Percentiles rank a stretch among this genome's conserved stretches.
Conservation (phyloP, 2,329 filamentous ascomycete species). For the Xylariaceae sp. region DNA sequence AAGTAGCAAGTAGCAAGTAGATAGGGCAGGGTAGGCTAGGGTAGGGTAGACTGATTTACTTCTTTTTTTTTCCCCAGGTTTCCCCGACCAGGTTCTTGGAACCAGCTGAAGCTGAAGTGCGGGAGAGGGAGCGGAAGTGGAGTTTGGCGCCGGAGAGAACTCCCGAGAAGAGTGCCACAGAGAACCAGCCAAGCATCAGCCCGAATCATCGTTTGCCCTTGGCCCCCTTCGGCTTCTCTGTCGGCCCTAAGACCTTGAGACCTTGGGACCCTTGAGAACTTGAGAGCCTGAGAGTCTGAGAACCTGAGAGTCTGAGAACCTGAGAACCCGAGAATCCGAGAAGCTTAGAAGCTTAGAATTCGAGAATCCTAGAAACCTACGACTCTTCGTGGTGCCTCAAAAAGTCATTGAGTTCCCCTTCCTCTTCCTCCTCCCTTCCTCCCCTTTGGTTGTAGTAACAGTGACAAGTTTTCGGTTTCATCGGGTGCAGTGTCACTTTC, state of each 20-base stretch:
- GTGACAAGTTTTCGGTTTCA: no score
- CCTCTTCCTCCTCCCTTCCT: no score
- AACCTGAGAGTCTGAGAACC: no score
- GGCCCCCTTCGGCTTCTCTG: conserved; percentile 9
- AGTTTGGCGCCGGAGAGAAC: conserved; percentile 17
- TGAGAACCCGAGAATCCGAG: no score
- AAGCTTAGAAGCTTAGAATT: no score
- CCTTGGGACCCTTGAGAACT: conserved; percentile 1
- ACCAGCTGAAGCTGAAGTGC: conserved; percentile 18
- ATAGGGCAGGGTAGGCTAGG: no score
- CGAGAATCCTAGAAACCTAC: no score
- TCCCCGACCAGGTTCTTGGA: conserved; percentile 16
- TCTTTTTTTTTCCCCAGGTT: conserved; percentile 7
- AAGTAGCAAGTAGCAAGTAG: not conserved
- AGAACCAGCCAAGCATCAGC: conserved; percentile 11
- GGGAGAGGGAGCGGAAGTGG: conserved; percentile 17
- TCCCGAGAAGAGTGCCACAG: conserved; percentile 9
- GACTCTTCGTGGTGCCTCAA: conserved; percentile 4
- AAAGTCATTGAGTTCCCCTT: conserved; percentile 5
- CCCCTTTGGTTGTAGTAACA: no score
- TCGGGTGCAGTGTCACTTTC: no score
- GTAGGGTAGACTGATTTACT: no score
- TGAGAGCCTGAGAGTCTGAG: no score
- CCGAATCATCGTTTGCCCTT: conserved; percentile 3
- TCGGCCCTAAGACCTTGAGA: not conserved